Evolutionary conservation across 345 rosid species (phyloP).

Genomic region (Schrenkiella parvula): DNA sequence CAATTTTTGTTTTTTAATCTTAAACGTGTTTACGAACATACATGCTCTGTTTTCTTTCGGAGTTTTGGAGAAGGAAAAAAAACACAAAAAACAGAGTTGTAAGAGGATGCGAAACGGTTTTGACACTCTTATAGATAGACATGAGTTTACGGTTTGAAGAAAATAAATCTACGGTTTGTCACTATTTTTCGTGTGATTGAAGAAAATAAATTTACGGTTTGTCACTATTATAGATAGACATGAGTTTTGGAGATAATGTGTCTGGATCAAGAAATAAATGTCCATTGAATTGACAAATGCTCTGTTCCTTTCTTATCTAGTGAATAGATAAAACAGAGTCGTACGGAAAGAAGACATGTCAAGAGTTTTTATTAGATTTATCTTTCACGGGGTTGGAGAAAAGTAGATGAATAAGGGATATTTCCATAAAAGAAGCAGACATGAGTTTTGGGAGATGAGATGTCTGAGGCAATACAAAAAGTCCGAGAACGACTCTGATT

Average conservation of each 20-base stretch:
- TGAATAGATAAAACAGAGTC: neutral
- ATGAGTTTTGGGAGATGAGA: slow-evolving; percentile 17
- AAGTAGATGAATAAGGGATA: neutral
- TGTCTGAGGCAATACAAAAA: slow-evolving; percentile 7
- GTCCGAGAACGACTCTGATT: slow-evolving; percentile 15
- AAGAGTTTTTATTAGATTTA: neutral
- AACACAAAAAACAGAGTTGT: neutral
- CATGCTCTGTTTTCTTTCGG: neutral
- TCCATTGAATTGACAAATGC: slow-evolving; percentile 1
- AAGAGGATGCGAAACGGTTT: neutral
- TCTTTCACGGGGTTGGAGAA: slow-evolving; percentile 8
- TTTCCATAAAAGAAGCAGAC: slow-evolving; percentile 17
- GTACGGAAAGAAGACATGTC: slow-evolving; percentile 17
- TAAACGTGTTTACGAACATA: neutral
- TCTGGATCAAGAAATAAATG: slow-evolving; percentile 11
- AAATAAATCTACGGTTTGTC: too few relatives aligned
- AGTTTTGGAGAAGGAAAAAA: neutral
- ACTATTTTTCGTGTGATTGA: slow-evolving; percentile 3
- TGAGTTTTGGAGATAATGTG: neutral
- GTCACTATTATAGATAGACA: neutral
- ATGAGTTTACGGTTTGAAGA: too few relatives aligned
- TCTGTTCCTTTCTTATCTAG: neutral
- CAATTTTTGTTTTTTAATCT: too few relatives aligned
- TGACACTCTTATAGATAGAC: too few relatives aligned
- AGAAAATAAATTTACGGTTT: neutral